Percentiles rank a stretch among this genome's conserved stretches.
Evolutionary conservation across 2,329 filamentous ascomycete species (phyloP).

Genomic region (Ophiostoma tasmaniense): DNA sequence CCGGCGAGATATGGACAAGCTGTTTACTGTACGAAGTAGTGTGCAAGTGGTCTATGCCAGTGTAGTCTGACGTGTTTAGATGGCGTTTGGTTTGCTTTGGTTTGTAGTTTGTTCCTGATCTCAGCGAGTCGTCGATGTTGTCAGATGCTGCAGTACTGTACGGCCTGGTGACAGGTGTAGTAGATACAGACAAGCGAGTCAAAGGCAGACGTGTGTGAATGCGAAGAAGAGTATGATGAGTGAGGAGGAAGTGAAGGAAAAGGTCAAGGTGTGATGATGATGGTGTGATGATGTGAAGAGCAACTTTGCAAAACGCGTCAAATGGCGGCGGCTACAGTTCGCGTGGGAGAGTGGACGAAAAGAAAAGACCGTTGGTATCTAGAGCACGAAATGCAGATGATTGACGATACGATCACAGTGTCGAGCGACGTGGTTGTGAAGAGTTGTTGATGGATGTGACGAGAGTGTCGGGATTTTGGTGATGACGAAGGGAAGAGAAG

Average conservation of each 20-base stretch:
- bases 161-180: background rate
- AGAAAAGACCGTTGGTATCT: background rate
- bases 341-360: background rate
- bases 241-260: background rate
- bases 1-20: background rate
- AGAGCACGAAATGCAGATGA: constrained; percentile 1
- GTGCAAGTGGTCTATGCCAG: background rate
- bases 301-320: background rate
- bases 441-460: background rate
- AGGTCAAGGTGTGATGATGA: background rate
- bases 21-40: constrained; percentile 8
- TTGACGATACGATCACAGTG: background rate
- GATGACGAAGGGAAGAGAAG: background rate
- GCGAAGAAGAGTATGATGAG: background rate
- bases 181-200: background rate
- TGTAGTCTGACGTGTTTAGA: background rate
- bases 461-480: background rate
- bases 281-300: background rate
- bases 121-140: background rate
- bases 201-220: no score
- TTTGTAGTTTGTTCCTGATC: background rate
- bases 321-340: constrained; percentile 3
- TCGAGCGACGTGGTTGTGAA: background rate
- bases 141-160: background rate
- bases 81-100: background rate